Evolutionary conservation across 2,329 filamentous ascomycete genomes (phyloP).

Genomic region (Nothophoma quercina): DNA sequence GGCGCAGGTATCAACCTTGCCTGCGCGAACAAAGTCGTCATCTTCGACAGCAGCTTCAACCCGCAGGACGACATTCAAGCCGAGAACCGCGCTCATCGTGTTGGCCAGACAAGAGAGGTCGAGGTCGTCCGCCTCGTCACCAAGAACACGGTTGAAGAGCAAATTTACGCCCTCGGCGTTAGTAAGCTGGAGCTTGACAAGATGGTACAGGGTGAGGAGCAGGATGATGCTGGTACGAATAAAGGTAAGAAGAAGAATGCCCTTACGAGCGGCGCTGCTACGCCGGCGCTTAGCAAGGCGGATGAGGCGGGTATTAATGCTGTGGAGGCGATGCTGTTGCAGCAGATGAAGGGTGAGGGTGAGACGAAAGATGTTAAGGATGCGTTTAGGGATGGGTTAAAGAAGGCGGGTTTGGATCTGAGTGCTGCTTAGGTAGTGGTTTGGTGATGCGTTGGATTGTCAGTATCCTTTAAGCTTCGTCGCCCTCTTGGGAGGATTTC

Average conservation of each 20-base stretch:
- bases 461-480: not conserved
- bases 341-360: slow-evolving; percentile 30
- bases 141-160: slow-evolving; percentile 84
- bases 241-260: slow-evolving; percentile 29
- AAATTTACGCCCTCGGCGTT: slow-evolving; percentile 88
- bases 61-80: slow-evolving; percentile 98
- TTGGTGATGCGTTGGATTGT: not conserved
- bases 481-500: not conserved
- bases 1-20: slow-evolving; percentile 98
- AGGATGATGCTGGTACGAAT: slow-evolving; percentile 41
- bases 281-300: slow-evolving; percentile 45
- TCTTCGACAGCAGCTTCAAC: slow-evolving; percentile 97
- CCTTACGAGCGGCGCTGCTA: slow-evolving; percentile 10
- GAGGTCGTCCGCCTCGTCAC: slow-evolving; percentile 89
- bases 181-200: slow-evolving; percentile 92
- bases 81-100: slow-evolving; percentile 93
- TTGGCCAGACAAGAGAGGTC: slow-evolving; percentile 89
- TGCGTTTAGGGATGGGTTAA: slow-evolving; percentile 51
- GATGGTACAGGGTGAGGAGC: slow-evolving; percentile 69
- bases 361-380: slow-evolving; percentile 49
- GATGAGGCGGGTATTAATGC: slow-evolving; percentile 44
- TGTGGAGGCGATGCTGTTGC: slow-evolving; percentile 53
- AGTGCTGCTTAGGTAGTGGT: slow-evolving; percentile 20
- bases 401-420: slow-evolving; percentile 52
- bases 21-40: slow-evolving; percentile 95